Base-by-base conservation (phyloP, 257 asterid species). In the Verbascum thapsus region DNA sequence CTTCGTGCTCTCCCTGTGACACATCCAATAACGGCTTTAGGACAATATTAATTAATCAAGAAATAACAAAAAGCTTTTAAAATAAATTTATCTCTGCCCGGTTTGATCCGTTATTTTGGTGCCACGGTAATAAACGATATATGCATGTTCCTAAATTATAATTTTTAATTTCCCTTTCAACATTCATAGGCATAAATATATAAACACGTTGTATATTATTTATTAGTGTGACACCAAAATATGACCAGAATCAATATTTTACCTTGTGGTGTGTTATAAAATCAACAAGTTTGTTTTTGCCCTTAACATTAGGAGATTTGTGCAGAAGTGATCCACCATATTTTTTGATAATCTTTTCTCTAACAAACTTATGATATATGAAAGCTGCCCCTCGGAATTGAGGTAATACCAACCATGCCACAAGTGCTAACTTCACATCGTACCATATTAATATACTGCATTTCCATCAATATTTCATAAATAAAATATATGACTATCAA, bases 391-490 rank as follows among this genome's bases (percentile, higher is more conserved):
- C 98, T 42, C 85, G 77, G 65, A 85, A 80, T 18, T 84, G 96
- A 2, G 98, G 98, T 7, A 91, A 66, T 18, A 88, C 94, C 76
- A 91, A 43, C 98, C 98, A 91, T 7, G 83, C 84, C 62, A 88
- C 80, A 44, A 88, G 68, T 4, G 61, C 88, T 17, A 91, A 80
- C 80, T 91, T 91, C 89, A 84, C 57, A 8, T 75, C 83, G 45
- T 91, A 91, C 96, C 96, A 91, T 63, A 91, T 81, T 0, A 91
- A 84, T 41, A 91, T 73, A 91, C 96, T 88, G 20, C 39, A 16
- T 67, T n/a, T n/a, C n/a, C n/a, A 10, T 15, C 18, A 4, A 16
- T 6, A 23, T 3, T n/a, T n/a, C 23, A 12, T 6, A 54, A 8
- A 26, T 26, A n/a, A n/a, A n/a, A n/a, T n/a, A n/a, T n/a, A n/a